Base-by-base conservation (phyloP, 2,329 filamentous ascomycete species). In the Ustilaginoidea virens region DNA sequence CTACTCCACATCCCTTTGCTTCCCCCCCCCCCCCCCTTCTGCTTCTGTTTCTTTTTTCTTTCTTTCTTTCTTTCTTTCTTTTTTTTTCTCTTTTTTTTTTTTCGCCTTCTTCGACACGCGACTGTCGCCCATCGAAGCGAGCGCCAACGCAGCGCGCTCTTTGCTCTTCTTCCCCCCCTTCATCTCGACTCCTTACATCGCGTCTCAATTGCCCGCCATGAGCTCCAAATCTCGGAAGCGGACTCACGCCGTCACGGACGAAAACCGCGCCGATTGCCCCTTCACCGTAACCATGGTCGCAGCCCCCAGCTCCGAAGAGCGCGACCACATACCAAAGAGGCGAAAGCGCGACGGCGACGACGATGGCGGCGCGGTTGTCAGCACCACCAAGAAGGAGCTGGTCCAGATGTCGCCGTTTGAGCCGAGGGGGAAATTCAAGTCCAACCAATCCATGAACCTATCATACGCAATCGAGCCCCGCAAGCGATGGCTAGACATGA, bases 401-500 rank as follows among this genome's bases (percentile, higher is more conserved):
- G 49, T 66, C 21, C 67, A 72, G 39, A 49, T 57, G 30, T 66
- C 65, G 23, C 66, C 66, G 13, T 71, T 71, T 45, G 47, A 58
- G 28, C 66, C 66, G 8, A 51, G 52, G 20, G 67, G 67, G 43
- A 61, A 58, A 39, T 70, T 72, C 50, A 67, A 61, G 41, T 59
- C 57, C 1, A 51, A 61, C 40, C 60, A 64, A 36, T 63, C 56
- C 17, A 58, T 72, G 61, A 64, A 69, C 35, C 48, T 69, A 8
- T 55, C 65, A 41, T 72, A 69, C 37, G 54, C 57, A 15, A 60
- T 72, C 18, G 58, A 63, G 30, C 66, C 66, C 4, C 52, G 56
- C 16, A 59, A 63, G 45, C 54, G 55, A 39, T 72, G 67, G 67
- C 52, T 57, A 16, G 62, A 67, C 28, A 71, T 71, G 66, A 70